Evolutionary conservation across 2,329 filamentous ascomycete genomes (phyloP), one percentile per base, ranked within the genome.

Genomic region (Colletotrichum melonis): DNA sequence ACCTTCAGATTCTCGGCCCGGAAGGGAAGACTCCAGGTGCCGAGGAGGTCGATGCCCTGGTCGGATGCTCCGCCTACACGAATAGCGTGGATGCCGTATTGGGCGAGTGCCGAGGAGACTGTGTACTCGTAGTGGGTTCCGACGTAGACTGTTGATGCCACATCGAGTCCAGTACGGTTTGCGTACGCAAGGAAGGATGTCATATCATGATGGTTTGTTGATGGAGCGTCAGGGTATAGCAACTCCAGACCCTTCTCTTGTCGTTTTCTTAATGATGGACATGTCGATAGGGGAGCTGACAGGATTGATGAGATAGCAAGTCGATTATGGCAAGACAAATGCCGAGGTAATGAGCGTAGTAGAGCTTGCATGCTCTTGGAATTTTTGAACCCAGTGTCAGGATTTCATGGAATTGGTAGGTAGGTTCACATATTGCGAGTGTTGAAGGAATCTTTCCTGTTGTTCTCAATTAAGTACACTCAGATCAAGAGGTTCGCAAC

Each of bases 111-210:
- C 4, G 82, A 79, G 6, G 88, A 87, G 3, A 91, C 89, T 0
- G 86, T 90, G 84, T 96, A 96, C 81, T 97, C 94, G 83, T 94
- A 96, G 80, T 89, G 89, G 0, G 93, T 96, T 76, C 94, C 94
- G 55, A 91, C 85, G 79, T 91, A 95, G 57, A 91, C 87, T 0
- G 90, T 91, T 19, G 88, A 90, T 5, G 80, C 82, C 1, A 84
- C 81, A 75, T 89, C 86, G 26, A 95, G 85, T 1, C 87, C 85
- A 0, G 84, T 87, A 63, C 88, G 88, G 24, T 86, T 80, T 5
- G 91, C 91, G 80, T 95, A 91, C 30, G 87, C 84, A 32, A 93
- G 81, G 80, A 95, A 96, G 0, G 91, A 89, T 1, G 84, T 76
- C 4, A 95, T 86, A 77, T 92, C 88, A 75, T 90, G 84, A 80